These are phyloP conservation scores for Emiliania huxleyi DNA, from an alignment of 78 protist genomes.

Conservation along the genomic window DNA sequence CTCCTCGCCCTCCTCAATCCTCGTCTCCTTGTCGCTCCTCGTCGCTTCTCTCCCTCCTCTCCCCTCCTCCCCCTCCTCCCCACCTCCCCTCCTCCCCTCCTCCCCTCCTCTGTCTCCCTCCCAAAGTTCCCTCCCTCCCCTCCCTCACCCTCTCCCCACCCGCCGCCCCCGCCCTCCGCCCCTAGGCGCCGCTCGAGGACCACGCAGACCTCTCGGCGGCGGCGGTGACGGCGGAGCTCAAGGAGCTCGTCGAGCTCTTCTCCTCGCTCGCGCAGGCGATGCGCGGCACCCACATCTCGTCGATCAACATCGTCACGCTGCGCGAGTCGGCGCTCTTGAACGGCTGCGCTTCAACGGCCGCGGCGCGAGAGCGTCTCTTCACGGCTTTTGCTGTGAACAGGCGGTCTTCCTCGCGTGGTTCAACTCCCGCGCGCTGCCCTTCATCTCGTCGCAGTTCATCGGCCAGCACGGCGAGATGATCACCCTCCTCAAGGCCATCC, in stretches of 20 bases:
- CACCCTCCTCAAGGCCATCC: background rate
- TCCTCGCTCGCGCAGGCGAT: background rate
- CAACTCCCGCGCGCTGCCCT: background rate
- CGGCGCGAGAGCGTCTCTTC: too few relatives aligned
- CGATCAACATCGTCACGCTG: background rate
- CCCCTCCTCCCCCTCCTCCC: too few relatives aligned
- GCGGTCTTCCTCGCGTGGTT: background rate
- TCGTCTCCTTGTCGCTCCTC: too few relatives aligned
- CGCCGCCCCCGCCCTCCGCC: background rate
- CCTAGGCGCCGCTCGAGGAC: background rate
- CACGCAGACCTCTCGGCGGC: background rate
- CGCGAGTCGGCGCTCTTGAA: too few relatives aligned
- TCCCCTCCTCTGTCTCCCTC: too few relatives aligned
- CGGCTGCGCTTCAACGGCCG: too few relatives aligned
- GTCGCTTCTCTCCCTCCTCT: too few relatives aligned
- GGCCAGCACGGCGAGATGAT: background rate
- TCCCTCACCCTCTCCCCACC: too few relatives aligned
- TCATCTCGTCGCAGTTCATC: background rate
- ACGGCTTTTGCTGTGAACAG: too few relatives aligned
- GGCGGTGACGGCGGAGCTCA: background rate
- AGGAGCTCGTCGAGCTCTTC: background rate
- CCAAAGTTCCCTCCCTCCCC: too few relatives aligned
- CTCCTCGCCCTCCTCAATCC: too few relatives aligned
- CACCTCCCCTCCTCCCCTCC: too few relatives aligned
- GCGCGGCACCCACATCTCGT: background rate